phyloP scores from a whole-genome alignment of 176 grass and related monocot species.

The Melocanna baccifera region DNA sequence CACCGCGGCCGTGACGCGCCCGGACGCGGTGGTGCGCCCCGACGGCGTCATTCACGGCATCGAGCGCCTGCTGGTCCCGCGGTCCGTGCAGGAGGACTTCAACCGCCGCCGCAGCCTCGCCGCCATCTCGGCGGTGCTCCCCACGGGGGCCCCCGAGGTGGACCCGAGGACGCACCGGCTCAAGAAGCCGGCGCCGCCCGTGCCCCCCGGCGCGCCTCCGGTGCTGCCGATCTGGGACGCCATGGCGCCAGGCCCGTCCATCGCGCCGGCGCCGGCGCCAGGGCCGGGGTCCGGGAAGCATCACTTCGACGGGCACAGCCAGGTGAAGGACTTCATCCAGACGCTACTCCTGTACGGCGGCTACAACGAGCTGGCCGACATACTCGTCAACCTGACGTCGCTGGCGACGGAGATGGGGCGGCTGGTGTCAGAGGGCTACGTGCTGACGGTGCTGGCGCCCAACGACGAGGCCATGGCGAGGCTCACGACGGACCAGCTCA shows the following conservation, averaged over 20 bases:
- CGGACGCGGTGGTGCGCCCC: slow-evolving; percentile 48
- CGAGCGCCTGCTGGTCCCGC: slow-evolving; percentile 54
- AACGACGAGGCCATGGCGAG: slow-evolving; percentile 80
- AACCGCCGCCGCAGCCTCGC: slow-evolving; percentile 72
- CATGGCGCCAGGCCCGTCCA: slow-evolving; percentile 50
- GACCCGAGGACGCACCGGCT: slow-evolving; percentile 72
- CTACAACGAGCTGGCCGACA: slow-evolving; percentile 85
- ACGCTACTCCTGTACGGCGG: slow-evolving; percentile 65
- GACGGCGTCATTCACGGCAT: slow-evolving; percentile 76
- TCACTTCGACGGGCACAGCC: slow-evolving; percentile 62
- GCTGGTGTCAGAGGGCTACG: slow-evolving; percentile 62
- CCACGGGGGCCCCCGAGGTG: slow-evolving; percentile 59
- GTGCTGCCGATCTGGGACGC: slow-evolving; percentile 57
- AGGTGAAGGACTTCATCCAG: slow-evolving; percentile 91
- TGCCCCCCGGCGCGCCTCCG: slow-evolving; percentile 34
- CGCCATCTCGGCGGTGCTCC: slow-evolving; percentile 51
- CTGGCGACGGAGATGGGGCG: slow-evolving; percentile 77
- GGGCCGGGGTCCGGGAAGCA: slow-evolving; percentile 59
- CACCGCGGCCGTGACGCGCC: slow-evolving; percentile 14
- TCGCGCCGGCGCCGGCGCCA: slow-evolving; percentile 59
- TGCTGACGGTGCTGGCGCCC: slow-evolving; percentile 65
- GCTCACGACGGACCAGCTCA: slow-evolving; percentile 62
- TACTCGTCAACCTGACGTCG: slow-evolving; percentile 77
- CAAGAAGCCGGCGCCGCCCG: slow-evolving; percentile 61
- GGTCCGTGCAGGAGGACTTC: slow-evolving; percentile 79